Evolutionary conservation across 1,284 basidiomycete genomes (phyloP), one percentile per base, ranked within the genome.

Genomic region (Pascua guehoae): DNA sequence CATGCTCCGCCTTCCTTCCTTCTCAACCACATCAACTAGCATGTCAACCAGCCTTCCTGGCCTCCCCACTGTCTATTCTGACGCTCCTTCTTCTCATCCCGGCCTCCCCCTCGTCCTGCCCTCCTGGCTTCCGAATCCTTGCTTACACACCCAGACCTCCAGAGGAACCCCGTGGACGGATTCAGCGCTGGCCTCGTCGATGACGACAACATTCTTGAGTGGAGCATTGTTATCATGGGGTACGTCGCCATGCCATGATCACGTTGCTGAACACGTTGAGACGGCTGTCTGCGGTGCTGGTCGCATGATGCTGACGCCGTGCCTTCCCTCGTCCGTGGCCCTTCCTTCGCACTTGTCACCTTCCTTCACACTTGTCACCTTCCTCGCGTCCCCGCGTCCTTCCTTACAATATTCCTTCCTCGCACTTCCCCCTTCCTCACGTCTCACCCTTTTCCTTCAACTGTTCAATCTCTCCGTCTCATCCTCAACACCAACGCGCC

Each of bases 161-260:
- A 86, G 39, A 93, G 92, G 78, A 83, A 82, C 56, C 93, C 93
- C 4, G 89, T 94, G 5, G 88, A 94, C 70, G 93, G 93, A 8
- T 96, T 97, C 80, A 93, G 89, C 46, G 93, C 91, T 74, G 93
- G 94, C 40, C 85, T 97, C 53, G 91, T 93, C 43, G 91, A 95
- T 72, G 93, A 96, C 63, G 84, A 86, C 77, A 93, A 96, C 78
- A 80, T 96, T 14, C 89, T 88, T 56, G 91, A 95, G 79, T 97
- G 93, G 62, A 89, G 93, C 63, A 83, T 96, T 69, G 82, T 93
- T 70, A 87, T 95, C 64, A 93, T 95, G 71, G 91, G 91, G 91
- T 92, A 62, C 66, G 87, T 80, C 5, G 24, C 24, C 24, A 7
- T 7, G 24, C 24, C 4, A 7, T 7, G 24, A 3, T 32, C 24